A percentile compares a stretch with the other conserved stretches of the same genome.
These are phyloP conservation scores for Dipteronia sinensis DNA, from an alignment of 345 rosid species.

Conservation along the genomic window DNA sequence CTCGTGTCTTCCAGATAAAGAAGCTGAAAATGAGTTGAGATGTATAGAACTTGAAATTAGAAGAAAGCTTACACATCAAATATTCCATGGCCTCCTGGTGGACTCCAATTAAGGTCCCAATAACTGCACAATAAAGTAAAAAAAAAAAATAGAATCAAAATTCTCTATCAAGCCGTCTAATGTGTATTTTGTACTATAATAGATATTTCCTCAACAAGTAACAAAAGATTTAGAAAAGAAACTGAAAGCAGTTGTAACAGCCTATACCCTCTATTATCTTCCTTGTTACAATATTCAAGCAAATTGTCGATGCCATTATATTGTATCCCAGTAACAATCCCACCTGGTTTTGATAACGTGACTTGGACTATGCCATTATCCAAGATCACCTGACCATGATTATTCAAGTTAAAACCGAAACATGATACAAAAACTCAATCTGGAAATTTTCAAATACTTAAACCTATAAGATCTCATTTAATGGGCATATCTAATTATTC, in stretches of 20 bases:
- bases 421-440: constrained; percentile 15
- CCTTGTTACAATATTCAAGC: constrained; percentile 75
- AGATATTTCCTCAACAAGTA: not conserved
- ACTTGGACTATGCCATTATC: constrained; percentile 72
- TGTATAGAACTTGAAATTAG: constrained; percentile 3
- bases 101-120: constrained; percentile 80
- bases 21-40: not conserved
- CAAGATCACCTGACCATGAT: constrained; percentile 58
- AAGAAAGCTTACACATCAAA: constrained; percentile 78
- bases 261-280: constrained; percentile 74
- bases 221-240: not conserved
- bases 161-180: not conserved
- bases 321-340: constrained; percentile 65
- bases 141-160: not conserved
- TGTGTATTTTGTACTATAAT: not conserved
- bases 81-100: constrained; percentile 74
- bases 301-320: constrained; percentile 66
- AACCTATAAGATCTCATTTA: not conserved
- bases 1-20: not conserved
- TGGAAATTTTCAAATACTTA: not conserved
- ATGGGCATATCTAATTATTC: not conserved
- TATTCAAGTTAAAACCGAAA: constrained; percentile 31
- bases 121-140: constrained; percentile 52
- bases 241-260: constrained; percentile 5
- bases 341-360: constrained; percentile 69